Evolutionary conservation across 2,329 filamentous ascomycete genomes (phyloP).

Genomic region (Zopfia rhizophila): DNA sequence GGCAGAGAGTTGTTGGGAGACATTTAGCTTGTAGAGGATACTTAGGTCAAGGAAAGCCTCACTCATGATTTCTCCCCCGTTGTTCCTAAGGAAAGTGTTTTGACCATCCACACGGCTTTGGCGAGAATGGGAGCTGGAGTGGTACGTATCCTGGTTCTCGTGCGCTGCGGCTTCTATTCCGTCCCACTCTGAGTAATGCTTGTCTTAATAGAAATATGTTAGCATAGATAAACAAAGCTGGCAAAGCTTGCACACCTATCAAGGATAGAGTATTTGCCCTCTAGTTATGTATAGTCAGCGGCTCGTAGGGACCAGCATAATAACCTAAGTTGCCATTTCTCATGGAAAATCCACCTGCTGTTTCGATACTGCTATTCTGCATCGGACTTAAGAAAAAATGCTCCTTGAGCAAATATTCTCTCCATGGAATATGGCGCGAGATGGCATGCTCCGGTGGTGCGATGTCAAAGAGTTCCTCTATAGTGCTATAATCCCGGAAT

Average conservation of each 20-base stretch:
- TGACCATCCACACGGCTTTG: slow-evolving; percentile 19
- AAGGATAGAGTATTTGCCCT: slow-evolving; percentile 23
- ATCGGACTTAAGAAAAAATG: slow-evolving; percentile 16
- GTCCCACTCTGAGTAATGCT: slow-evolving; percentile 22
- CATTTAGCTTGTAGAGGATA: slow-evolving; percentile 20
- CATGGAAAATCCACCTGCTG: slow-evolving; percentile 17
- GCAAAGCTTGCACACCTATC: too few species aligned
- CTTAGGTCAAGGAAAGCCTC: slow-evolving; percentile 20
- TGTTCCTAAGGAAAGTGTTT: slow-evolving; percentile 21
- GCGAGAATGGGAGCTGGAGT: slow-evolving; percentile 21
- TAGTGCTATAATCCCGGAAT: slow-evolving; percentile 23
- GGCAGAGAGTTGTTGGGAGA: slow-evolving; percentile 19
- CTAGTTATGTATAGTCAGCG: slow-evolving; percentile 21
- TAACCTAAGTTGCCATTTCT: slow-evolving; percentile 18
- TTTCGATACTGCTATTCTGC: slow-evolving; percentile 20
- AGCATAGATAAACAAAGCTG: slow-evolving; percentile 19
- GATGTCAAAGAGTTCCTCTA: slow-evolving; percentile 17
- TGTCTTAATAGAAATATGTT: slow-evolving; percentile 17
- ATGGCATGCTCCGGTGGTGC: slow-evolving; percentile 17
- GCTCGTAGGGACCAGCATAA: slow-evolving; percentile 18
- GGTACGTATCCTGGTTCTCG: slow-evolving; percentile 15
- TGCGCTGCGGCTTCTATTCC: slow-evolving; percentile 18
- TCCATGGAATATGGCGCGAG: slow-evolving; percentile 13
- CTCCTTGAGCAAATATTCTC: slow-evolving; percentile 23
- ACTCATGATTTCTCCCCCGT: slow-evolving; percentile 17